Conservation (phyloP, 129 eudicot genomes). For the Erigeron canadensis region DNA sequence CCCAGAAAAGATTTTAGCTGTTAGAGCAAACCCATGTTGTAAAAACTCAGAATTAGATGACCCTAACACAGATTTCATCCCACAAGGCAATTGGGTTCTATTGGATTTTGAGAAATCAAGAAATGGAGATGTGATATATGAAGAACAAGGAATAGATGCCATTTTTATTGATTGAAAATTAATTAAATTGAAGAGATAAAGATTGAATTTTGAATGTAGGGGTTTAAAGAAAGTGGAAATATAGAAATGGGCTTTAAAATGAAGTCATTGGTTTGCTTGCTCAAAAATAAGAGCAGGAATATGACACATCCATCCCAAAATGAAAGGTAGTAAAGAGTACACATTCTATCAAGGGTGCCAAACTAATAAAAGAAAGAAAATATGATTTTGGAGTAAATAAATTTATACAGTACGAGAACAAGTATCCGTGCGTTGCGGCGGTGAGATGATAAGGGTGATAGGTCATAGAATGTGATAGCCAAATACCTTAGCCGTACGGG, state of each 20-base stretch:
- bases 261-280: constrained; percentile 17
- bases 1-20: constrained; percentile 39
- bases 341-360: constrained; percentile 15
- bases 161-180: constrained; percentile 7
- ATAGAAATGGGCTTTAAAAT: constrained; percentile 1
- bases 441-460: too few relatives aligned
- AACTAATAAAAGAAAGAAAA: neutral
- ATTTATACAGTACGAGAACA: too few relatives aligned
- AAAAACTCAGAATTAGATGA: constrained; percentile 54
- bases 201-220: constrained; percentile 9
- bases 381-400: too few relatives aligned
- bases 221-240: neutral
- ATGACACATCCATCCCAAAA: constrained; percentile 12
- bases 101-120: constrained; percentile 25
- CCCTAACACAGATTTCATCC: constrained; percentile 27
- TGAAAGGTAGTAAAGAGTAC: constrained; percentile 29
- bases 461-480: too few relatives aligned
- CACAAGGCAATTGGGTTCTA: constrained; percentile 22
- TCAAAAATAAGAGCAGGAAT: neutral
- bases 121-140: constrained; percentile 14
- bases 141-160: constrained; percentile 37
- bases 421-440: too few relatives aligned
- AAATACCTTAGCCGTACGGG: too few relatives aligned
- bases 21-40: constrained; percentile 49
- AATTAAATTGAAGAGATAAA: neutral